phyloP scores from a whole-genome alignment of 768 basidiomycete genomes.

The Termitomyces sp. region DNA sequence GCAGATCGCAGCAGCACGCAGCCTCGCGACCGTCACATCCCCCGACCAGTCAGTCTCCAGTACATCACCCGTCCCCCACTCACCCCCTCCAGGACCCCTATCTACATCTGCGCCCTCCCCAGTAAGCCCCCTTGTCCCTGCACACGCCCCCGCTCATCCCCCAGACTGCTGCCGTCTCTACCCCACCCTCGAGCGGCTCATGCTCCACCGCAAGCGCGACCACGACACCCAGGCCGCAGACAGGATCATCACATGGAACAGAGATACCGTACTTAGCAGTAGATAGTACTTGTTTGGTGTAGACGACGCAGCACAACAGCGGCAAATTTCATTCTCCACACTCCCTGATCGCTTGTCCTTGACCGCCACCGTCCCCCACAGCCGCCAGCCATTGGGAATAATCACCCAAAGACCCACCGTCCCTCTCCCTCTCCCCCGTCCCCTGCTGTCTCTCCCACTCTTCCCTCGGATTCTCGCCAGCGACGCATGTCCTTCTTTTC shows the following conservation, averaged over 20 bases:
- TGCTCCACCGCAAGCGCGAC: constrained; percentile 70
- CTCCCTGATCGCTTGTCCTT: not conserved
- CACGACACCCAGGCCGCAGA: constrained; percentile 53
- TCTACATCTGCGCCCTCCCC: constrained; percentile 71
- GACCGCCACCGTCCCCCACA: constrained; percentile 1
- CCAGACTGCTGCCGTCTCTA: constrained; percentile 68
- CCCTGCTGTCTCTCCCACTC: not conserved
- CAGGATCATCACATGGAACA: constrained; percentile 70
- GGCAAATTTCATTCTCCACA: not conserved
- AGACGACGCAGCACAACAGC: not conserved
- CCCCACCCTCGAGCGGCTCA: constrained; percentile 62
- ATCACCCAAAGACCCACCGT: constrained; percentile 13
- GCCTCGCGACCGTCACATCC: constrained; percentile 54
- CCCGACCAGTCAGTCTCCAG: constrained; percentile 47
- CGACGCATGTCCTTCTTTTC: constrained; percentile 94
- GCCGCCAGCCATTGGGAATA: constrained; percentile 16
- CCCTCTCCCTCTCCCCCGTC: constrained; percentile 18
- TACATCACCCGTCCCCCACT: not conserved
- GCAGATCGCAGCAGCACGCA: constrained; percentile 40
- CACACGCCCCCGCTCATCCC: not conserved
- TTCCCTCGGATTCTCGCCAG: constrained; percentile 13
- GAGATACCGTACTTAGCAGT: not conserved
- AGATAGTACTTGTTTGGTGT: constrained; percentile 23
- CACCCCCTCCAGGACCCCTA: constrained; percentile 55
- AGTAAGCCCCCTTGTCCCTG: constrained; percentile 28